Evolutionary conservation across 148 eudicot genomes (phyloP).

Genomic region (Chenopodium quinoa): DNA sequence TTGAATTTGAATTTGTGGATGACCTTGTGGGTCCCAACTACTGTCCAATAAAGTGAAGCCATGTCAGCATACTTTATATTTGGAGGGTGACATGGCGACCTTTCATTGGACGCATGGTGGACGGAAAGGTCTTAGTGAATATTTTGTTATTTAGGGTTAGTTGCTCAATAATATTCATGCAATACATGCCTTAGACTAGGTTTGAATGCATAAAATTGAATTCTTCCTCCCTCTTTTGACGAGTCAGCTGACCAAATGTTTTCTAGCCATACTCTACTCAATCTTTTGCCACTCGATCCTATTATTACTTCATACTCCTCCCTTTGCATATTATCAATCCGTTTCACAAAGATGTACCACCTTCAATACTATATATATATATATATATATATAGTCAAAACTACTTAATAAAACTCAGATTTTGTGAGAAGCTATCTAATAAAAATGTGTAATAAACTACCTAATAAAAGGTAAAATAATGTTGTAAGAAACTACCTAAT

Average conservation of each 20-base stretch:
- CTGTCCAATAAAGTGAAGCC: constrained; percentile 24
- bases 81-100: neutral
- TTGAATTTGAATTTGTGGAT: constrained; percentile 28
- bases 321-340: too few relatives aligned
- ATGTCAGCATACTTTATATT: neutral
- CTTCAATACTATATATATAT: too few relatives aligned
- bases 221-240: constrained; percentile 15
- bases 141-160: neutral
- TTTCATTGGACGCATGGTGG: neutral
- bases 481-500: too few relatives aligned
- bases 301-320: too few relatives aligned
- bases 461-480: too few relatives aligned
- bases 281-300: neutral
- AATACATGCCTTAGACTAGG: neutral
- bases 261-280: neutral
- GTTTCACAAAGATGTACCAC: too few relatives aligned
- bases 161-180: neutral
- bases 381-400: too few relatives aligned
- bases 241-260: neutral
- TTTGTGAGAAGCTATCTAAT: too few relatives aligned
- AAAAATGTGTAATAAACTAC: too few relatives aligned
- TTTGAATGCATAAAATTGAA: constrained; percentile 9
- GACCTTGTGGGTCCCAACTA: constrained; percentile 23
- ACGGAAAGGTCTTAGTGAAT: neutral
- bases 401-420: too few relatives aligned